phyloP scores from a whole-genome alignment of 352 stramenopile species.

The Pilasporangium apinafurcum region DNA sequence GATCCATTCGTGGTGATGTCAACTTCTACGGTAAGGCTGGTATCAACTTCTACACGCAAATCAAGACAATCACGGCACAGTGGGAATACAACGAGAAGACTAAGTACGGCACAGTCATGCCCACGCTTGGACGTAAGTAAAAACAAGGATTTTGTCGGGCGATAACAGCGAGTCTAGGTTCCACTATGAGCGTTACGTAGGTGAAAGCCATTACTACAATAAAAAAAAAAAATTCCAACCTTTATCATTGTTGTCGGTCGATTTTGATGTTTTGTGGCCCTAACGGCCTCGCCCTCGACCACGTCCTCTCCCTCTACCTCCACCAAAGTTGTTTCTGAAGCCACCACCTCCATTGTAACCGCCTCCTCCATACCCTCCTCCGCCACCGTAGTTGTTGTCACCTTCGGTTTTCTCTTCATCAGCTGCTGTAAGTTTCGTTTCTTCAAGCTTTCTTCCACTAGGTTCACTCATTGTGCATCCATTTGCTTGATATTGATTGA shows the following conservation, averaged over 20 bases:
- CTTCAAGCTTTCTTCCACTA: conserved; percentile 57
- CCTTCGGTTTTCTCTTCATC: conserved; percentile 68
- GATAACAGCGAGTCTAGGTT: no score
- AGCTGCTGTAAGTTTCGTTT: conserved; percentile 51
- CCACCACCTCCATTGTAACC: conserved; percentile 13
- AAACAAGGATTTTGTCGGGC: not conserved
- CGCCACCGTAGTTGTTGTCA: conserved; percentile 15
- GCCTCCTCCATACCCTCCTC: conserved; percentile 5
- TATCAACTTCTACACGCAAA: conserved; percentile 97
- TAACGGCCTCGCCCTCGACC: conserved; percentile 32
- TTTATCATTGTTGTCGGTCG: no score
- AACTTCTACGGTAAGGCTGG: conserved; percentile 98
- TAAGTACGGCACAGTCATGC: conserved; percentile 91
- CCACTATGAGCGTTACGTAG: no score
- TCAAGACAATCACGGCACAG: conserved; percentile 96
- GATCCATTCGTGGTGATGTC: conserved; percentile 92
- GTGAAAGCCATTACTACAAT: no score
- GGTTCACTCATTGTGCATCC: conserved; percentile 47
- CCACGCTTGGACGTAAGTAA: conserved; percentile 76
- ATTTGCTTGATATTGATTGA: conserved; percentile 63
- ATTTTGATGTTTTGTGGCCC: conserved; percentile 20
- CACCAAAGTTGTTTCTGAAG: conserved; percentile 13
- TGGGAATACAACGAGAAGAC: conserved; percentile 92
- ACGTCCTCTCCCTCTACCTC: conserved; percentile 21
- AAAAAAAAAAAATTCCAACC: no score